These are phyloP conservation scores for Handroanthus guayacan DNA, from an alignment of 257 asterid species.

Conservation along the genomic window DNA sequence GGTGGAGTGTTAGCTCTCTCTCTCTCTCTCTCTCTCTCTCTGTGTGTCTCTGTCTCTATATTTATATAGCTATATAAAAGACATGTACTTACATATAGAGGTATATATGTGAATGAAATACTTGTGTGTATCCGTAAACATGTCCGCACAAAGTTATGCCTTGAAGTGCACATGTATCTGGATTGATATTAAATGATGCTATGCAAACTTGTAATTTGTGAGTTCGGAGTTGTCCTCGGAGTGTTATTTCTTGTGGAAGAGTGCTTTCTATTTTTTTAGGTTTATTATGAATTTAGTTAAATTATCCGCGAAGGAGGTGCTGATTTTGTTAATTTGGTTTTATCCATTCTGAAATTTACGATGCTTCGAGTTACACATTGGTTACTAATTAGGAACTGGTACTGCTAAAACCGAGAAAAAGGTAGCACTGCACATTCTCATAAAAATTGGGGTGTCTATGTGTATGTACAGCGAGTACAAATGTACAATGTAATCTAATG, in stretches of 20 bases:
- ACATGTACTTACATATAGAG: background rate
- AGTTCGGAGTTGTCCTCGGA: background rate
- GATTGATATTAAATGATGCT: slow-evolving; percentile 18
- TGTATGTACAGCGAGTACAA: background rate
- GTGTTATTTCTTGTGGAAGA: background rate
- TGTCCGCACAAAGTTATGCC: background rate
- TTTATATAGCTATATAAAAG: background rate
- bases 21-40: slow-evolving; percentile 23
- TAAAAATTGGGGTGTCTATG: background rate
- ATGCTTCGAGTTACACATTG: background rate
- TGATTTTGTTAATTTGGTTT: background rate
- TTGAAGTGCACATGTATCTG: slow-evolving; percentile 3
- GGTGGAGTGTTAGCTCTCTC: slow-evolving; percentile 66
- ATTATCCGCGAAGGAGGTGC: slow-evolving; percentile 7
- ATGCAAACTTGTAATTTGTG: background rate
- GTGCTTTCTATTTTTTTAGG: background rate
- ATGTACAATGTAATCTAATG: background rate
- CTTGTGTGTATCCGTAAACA: background rate
- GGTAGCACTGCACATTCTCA: background rate
- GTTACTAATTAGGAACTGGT: background rate
- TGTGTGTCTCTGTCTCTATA: background rate
- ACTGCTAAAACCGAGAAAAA: background rate
- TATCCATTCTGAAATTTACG: background rate
- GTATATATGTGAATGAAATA: background rate
- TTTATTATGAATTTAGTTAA: background rate